These are phyloP conservation scores for Pyrus pyrifolia DNA, from an alignment of 306 rosid genomes.

Conservation along the genomic window DNA sequence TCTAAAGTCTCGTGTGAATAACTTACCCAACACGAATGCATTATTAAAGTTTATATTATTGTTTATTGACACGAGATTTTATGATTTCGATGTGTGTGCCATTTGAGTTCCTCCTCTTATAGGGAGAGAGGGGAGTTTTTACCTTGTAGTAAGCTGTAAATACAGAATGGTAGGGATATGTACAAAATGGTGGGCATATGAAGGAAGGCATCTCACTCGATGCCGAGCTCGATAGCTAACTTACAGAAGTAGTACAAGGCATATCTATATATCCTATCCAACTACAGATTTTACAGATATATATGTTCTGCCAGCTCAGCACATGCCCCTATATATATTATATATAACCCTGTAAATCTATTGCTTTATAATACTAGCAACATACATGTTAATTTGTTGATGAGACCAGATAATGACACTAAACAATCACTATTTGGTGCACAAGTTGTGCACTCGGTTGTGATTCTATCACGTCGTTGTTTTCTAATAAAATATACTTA, in stretches of 20 bases:
- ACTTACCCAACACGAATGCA: no score
- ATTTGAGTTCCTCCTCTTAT: neutral
- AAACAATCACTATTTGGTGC: neutral
- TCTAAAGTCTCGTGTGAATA: neutral
- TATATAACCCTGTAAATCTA: neutral
- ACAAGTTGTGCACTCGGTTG: neutral
- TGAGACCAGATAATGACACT: neutral
- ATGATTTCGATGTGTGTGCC: neutral
- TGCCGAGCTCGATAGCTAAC: slow-evolving; percentile 20
- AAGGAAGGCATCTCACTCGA: slow-evolving; percentile 44
- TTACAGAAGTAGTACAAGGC: slow-evolving; percentile 32
- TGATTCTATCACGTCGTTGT: neutral
- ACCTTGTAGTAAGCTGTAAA: neutral
- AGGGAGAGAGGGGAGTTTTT: neutral
- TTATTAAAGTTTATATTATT: no score
- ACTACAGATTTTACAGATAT: slow-evolving; percentile 5
- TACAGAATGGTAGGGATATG: neutral
- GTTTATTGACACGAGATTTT: no score
- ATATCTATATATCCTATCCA: slow-evolving; percentile 38
- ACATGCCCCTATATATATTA: neutral
- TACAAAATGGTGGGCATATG: slow-evolving; percentile 28
- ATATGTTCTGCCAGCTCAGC: neutral
- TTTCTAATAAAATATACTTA: neutral
- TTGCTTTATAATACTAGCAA: slow-evolving; percentile 28
- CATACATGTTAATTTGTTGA: neutral